Evolutionary conservation across 805 yeast genomes (phyloP).

Genomic region (Metschnikowia lunata): DNA sequence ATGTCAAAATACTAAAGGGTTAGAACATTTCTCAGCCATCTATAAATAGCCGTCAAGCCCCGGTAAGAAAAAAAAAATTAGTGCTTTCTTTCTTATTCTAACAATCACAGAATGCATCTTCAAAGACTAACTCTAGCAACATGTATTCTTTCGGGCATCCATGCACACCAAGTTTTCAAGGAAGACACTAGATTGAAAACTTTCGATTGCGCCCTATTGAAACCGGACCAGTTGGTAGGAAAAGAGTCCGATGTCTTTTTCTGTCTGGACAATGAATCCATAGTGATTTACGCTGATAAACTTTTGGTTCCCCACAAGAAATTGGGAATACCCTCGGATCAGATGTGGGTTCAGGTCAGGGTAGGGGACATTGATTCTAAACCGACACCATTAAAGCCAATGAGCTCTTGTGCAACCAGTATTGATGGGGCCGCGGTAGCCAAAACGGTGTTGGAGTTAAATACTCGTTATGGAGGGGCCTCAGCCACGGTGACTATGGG

Average conservation of each 20-base stretch:
- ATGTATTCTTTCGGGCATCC: too few relatives aligned
- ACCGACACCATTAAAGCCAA: background rate
- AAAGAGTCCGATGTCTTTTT: background rate
- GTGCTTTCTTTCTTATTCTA: too few relatives aligned
- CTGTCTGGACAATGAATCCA: conserved; percentile 1
- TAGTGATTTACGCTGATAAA: conserved; percentile 3
- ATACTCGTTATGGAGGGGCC: background rate
- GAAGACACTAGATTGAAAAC: too few relatives aligned
- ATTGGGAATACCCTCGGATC: background rate
- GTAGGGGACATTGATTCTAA: conserved; percentile 3
- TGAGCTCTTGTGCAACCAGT: conserved; percentile 7
- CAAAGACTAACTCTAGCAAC: too few relatives aligned
- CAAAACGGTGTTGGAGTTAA: conserved; percentile 3
- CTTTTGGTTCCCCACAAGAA: background rate
- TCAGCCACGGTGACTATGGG: conserved; percentile 1
- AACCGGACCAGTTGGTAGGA: background rate
- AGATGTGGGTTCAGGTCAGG: conserved; percentile 10
- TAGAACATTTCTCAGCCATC: too few relatives aligned
- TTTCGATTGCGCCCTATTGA: background rate
- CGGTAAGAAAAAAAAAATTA: too few relatives aligned
- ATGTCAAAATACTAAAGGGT: too few relatives aligned
- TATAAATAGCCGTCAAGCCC: too few relatives aligned
- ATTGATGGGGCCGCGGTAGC: conserved; percentile 7
- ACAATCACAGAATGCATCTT: too few relatives aligned
- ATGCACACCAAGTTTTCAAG: too few relatives aligned